phyloP scores from a whole-genome alignment of 148 eudicot genomes.

The Diospyros lotus region DNA sequence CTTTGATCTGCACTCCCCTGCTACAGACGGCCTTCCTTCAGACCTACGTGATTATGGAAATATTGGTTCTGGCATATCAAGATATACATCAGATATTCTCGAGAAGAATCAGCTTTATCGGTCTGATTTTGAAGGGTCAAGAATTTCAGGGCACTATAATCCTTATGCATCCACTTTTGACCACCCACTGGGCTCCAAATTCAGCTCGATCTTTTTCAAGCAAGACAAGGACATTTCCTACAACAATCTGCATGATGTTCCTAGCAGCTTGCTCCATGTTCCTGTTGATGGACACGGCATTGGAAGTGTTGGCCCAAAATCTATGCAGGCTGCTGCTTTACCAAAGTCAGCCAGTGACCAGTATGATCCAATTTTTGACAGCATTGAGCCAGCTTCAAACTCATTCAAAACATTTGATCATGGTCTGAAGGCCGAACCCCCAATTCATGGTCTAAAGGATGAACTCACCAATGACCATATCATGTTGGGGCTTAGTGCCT shows the following conservation, averaged over 20 bases:
- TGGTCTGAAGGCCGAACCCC: constrained; percentile 40
- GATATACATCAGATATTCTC: constrained; percentile 33
- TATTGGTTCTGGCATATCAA: constrained; percentile 23
- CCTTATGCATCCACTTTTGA: constrained; percentile 92
- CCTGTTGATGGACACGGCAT: constrained; percentile 33
- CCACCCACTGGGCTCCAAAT: constrained; percentile 67
- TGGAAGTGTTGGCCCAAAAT: constrained; percentile 33
- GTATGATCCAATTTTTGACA: constrained; percentile 93
- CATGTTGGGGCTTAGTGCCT: constrained; percentile 36
- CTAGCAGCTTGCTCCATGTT: constrained; percentile 34
- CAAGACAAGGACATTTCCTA: constrained; percentile 36
- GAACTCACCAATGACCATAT: constrained; percentile 20
- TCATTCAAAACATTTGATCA: constrained; percentile 41
- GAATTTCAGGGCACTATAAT: constrained; percentile 59
- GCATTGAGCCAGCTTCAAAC: constrained; percentile 79
- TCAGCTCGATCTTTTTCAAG: constrained; percentile 43
- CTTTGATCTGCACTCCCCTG: constrained; percentile 30
- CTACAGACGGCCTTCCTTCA: constrained; percentile 27
- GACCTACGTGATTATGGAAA: constrained; percentile 27
- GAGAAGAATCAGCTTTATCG: constrained; percentile 34
- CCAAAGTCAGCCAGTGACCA: constrained; percentile 54
- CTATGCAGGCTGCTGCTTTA: constrained; percentile 32
- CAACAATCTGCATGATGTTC: constrained; percentile 35
- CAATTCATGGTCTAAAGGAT: constrained; percentile 32
- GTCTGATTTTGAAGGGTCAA: constrained; percentile 48